Base-by-base conservation (phyloP, 495 filamentous ascomycete genomes). In the Bryoglossum gracile region DNA sequence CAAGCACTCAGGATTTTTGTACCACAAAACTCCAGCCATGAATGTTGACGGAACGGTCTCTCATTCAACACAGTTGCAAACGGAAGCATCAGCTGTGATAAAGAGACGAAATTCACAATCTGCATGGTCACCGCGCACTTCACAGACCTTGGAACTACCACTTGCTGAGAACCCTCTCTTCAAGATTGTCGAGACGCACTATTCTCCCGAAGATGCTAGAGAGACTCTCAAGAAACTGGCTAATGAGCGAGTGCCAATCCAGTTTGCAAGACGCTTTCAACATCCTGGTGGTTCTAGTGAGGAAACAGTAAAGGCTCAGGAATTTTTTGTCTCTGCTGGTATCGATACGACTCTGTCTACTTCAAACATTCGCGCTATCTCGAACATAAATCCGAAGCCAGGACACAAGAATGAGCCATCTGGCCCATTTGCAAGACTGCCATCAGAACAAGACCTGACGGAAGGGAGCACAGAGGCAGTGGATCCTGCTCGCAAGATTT, bases 1-100 rank as follows among this genome's bases (percentile, higher is more conserved):
- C 39, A 61, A 62, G 1, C 72, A 77, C 52, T 74, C 75, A 0
- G 73, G 60, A 1, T 76, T 78, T 40, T 63, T 65, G 10, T 47
- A 55, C 43, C 21, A 47, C 3, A 30, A 25, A 30, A 54, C 4
- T 17, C 2, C 28, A 8, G 14, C 30, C 0, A 5, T 41, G 11
- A 23, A 19, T 16, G 17, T 35, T 18, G 26, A 50, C 14, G 48
- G 51, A 8, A 33, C 40, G 18, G 37, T 11, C 23, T 37, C 35
- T 24, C 48, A 63, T 9, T 53, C 62, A 10, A 77, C 69, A 14
- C 63, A 48, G 3, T 45, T 77, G 17, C 62, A 69, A 36, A 77
- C 75, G 0, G 64, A 60, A 22, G 65, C 62, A 4, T 57, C 56
- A 4, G 71, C 70, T 0, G 54, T 59, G 13, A 71, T 77, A 37